Evolutionary conservation across 2,329 filamentous ascomycete genomes (phyloP).

Genomic region (Pseudocercospora fijiensis): DNA sequence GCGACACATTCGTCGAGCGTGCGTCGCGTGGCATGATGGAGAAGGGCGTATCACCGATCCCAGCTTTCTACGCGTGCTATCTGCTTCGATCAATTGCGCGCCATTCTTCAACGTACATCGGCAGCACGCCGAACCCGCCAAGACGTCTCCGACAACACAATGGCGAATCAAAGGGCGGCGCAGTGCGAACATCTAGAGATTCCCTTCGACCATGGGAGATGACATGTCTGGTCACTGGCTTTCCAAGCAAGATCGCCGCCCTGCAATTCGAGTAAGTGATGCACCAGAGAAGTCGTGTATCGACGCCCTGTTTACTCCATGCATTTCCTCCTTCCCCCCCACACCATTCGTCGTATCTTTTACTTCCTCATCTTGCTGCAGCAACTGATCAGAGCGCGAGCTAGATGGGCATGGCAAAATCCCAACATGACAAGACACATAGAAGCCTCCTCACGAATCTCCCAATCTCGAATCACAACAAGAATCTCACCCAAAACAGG

Average conservation of each 20-base stretch:
- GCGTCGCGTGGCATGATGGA: conserved; percentile 22
- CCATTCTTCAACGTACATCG: conserved; percentile 75
- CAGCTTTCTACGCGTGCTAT: conserved; percentile 91
- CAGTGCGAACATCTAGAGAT: conserved; percentile 67
- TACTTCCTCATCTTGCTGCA: no score
- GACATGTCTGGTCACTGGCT: conserved; percentile 80
- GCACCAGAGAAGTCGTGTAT: not conserved
- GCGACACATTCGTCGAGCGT: not conserved
- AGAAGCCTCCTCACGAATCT: conserved; percentile 60
- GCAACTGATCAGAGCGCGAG: no score
- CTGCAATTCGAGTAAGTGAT: conserved; percentile 85
- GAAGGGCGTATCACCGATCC: conserved; percentile 56
- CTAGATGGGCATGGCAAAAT: conserved; percentile 88
- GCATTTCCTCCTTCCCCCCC: no score
- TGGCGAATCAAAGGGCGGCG: conserved; percentile 77
- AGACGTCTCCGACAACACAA: conserved; percentile 90
- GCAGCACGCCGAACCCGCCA: conserved; percentile 84
- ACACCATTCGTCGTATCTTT: no score
- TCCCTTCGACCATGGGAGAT: conserved; percentile 86
- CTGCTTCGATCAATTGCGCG: conserved; percentile 79
- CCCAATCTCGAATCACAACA: conserved; percentile 43
- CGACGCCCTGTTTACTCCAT: no score
- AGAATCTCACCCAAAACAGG: conserved; percentile 42
- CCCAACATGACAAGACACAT: conserved; percentile 79
- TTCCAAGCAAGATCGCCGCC: conserved; percentile 81